phyloP scores from a whole-genome alignment of 495 filamentous ascomycete species.

The Aspergillus ellipticus region DNA sequence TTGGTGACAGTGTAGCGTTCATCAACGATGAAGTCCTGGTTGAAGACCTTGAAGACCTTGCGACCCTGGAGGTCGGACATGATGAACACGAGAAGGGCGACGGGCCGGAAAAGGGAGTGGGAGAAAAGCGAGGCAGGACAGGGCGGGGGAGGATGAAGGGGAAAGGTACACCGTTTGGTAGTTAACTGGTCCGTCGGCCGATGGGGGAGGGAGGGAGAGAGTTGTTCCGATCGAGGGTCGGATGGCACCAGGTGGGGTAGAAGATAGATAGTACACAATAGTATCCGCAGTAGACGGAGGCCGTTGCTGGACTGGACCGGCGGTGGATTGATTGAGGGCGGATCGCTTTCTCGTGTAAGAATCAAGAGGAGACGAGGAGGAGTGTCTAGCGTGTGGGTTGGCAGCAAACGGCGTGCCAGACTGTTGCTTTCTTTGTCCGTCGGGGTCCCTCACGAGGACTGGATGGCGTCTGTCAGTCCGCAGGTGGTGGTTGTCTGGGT shows the following conservation, averaged over 20 bases:
- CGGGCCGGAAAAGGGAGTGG: conserved; percentile 9
- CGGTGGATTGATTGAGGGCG: too few species aligned
- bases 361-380: too few species aligned
- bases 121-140: conserved; percentile 10
- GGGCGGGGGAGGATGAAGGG: background rate
- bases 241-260: conserved; percentile 2
- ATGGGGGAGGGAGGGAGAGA: background rate
- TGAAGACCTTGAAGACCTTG: conserved; percentile 99
- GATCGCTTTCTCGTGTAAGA: too few species aligned
- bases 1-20: conserved; percentile 98
- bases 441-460: background rate
- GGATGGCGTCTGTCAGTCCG: background rate
- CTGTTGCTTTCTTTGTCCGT: too few species aligned
- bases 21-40: conserved; percentile 98
- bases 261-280: background rate
- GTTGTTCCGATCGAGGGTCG: conserved; percentile 1
- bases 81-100: conserved; percentile 14
- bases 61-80: conserved; percentile 82
- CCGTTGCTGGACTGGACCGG: background rate
- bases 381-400: too few species aligned
- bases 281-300: background rate
- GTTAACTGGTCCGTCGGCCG: background rate
- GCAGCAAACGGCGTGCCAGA: too few species aligned
- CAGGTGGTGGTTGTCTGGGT: background rate
- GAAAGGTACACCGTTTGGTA: background rate